Percentiles rank a stretch among this genome's conserved stretches.
phyloP scores from a whole-genome alignment of 176 grass and related monocot species.

The Hordeum vulgare region DNA sequence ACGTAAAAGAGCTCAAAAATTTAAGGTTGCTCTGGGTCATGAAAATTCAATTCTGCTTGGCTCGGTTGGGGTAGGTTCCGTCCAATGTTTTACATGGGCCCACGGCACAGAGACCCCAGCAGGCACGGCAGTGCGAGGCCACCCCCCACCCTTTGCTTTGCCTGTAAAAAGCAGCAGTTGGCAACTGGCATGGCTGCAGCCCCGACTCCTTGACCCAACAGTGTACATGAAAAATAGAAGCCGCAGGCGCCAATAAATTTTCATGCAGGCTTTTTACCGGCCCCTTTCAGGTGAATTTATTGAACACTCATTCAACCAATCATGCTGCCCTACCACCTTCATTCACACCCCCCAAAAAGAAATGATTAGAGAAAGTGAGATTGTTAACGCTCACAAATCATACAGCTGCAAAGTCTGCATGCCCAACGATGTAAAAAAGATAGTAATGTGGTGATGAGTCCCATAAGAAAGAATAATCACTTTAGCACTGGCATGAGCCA shows the following conservation, averaged over 20 bases:
- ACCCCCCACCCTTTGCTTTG: neutral
- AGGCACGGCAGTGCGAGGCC: neutral
- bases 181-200: neutral
- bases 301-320: conserved; percentile 9
- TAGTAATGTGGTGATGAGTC: neutral
- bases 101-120: conserved; percentile 8
- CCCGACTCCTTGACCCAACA: conserved; percentile 17
- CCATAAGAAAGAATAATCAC: neutral
- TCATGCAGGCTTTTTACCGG: conserved; percentile 37
- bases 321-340: neutral
- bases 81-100: conserved; percentile 18
- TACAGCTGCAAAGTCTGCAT: neutral
- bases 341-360: neutral
- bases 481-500: neutral
- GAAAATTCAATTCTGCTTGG: conserved; percentile 6
- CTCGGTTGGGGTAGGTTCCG: neutral
- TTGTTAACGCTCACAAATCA: neutral
- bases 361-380: neutral
- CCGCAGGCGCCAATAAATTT: conserved; percentile 36
- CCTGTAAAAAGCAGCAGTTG: conserved; percentile 10
- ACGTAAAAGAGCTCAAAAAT: no score
- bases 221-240: conserved; percentile 26
- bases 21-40: neutral
- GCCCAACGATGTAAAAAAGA: no score
- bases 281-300: conserved; percentile 25